A percentile compares a stretch with the other conserved stretches of the same genome.
Conservation (phyloP, 2,329 filamentous ascomycete genomes). For the Apiospora phragmitis region DNA sequence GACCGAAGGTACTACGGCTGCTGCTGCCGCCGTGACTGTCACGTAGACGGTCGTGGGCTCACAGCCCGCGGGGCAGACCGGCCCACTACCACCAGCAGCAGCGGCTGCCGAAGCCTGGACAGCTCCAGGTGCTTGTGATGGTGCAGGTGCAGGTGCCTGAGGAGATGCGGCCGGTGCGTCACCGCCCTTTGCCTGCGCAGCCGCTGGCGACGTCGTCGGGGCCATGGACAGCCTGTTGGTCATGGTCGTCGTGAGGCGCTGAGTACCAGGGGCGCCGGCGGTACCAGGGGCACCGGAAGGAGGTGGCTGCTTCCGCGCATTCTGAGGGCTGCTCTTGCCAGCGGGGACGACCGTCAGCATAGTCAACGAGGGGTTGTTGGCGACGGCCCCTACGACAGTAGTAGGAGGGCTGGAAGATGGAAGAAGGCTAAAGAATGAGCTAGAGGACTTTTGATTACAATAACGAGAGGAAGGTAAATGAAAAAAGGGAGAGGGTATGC, state of each 20-base stretch:
- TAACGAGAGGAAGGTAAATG: background rate
- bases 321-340: background rate
- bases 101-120: background rate
- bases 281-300: background rate
- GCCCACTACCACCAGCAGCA: background rate
- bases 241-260: background rate
- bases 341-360: slow-evolving; percentile 5
- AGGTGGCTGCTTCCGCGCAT: background rate
- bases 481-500: background rate
- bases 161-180: background rate
- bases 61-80: slow-evolving; percentile 15
- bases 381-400: background rate
- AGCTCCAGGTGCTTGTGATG: background rate
- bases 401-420: background rate
- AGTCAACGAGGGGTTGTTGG: background rate
- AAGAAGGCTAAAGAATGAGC: background rate
- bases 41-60: slow-evolving; percentile 26
- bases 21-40: slow-evolving; percentile 22
- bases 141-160: background rate
- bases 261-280: background rate
- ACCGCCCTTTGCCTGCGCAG: background rate
- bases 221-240: background rate
- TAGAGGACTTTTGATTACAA: background rate
- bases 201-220: background rate
- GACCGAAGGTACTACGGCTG: slow-evolving; percentile 18